Percentiles rank a stretch among this genome's conserved stretches.
phyloP scores from a whole-genome alignment of 2,329 filamentous ascomycete species.

The Fusarium fracticaudum region DNA sequence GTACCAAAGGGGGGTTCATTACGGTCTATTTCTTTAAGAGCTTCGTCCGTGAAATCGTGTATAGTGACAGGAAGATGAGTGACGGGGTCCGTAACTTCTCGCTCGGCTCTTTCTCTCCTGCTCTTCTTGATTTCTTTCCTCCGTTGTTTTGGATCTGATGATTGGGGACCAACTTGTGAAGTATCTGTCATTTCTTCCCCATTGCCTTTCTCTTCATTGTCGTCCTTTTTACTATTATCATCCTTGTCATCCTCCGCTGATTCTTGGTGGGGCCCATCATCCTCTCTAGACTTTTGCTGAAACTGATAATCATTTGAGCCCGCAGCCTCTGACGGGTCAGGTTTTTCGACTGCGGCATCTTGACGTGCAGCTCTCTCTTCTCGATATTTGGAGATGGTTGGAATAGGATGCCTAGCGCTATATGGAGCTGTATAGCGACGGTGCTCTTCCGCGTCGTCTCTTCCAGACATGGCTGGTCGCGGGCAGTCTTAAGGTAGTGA shows the following conservation, averaged over 20 bases:
- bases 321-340: conserved; percentile 23
- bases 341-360: conserved; percentile 49
- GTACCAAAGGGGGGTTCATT: conserved; percentile 49
- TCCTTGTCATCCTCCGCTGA: conserved; percentile 20
- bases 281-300: conserved; percentile 27
- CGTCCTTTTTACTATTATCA: conserved; percentile 1
- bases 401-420: conserved; percentile 55
- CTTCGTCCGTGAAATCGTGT: conserved; percentile 73
- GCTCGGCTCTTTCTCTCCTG: conserved; percentile 57
- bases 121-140: conserved; percentile 59
- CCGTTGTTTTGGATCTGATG: conserved; percentile 56
- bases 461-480: conserved; percentile 47
- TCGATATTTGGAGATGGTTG: conserved; percentile 60
- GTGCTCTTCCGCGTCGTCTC: conserved; percentile 50
- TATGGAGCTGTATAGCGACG: conserved; percentile 54
- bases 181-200: conserved; percentile 45
- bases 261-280: conserved; percentile 9
- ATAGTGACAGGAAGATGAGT: conserved; percentile 76
- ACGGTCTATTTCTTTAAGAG: conserved; percentile 55
- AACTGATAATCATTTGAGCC: conserved; percentile 11
- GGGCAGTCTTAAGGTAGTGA: conserved; percentile 1
- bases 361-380: conserved; percentile 58
- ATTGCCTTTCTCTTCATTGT: conserved; percentile 4
- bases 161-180: conserved; percentile 48
- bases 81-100: conserved; percentile 76